Percentiles rank a stretch among this genome's conserved stretches.
phyloP scores from a whole-genome alignment of 1,139 yeast genomes.

The Candida sp. region DNA sequence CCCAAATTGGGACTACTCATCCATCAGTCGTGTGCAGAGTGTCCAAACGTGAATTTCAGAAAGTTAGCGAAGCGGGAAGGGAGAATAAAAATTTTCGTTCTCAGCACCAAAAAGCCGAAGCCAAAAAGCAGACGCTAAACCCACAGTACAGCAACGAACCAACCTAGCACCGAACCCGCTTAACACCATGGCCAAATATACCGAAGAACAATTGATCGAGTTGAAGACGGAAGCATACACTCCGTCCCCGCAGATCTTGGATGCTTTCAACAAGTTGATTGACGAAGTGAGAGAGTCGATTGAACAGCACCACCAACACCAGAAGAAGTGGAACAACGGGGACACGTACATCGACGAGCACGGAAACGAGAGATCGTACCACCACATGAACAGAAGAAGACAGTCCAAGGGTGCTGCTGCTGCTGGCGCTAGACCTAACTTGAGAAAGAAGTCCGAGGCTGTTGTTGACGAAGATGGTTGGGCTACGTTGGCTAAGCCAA shows the following conservation, averaged over 20 bases:
- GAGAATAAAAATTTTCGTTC: background rate
- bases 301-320: slow-evolving; percentile 32
- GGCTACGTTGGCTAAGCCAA: slow-evolving; percentile 60
- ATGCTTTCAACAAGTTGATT: slow-evolving; percentile 66
- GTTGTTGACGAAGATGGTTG: slow-evolving; percentile 79
- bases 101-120: no score
- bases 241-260: slow-evolving; percentile 66
- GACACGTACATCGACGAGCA: slow-evolving; percentile 53
- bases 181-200: slow-evolving; percentile 58
- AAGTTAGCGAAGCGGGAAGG: slow-evolving; percentile 1
- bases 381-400: slow-evolving; percentile 61
- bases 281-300: slow-evolving; percentile 57
- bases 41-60: background rate
- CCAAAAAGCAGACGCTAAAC: no score
- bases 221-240: slow-evolving; percentile 59
- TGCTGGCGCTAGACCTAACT: slow-evolving; percentile 50
- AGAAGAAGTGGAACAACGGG: slow-evolving; percentile 43
- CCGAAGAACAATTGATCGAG: slow-evolving; percentile 69
- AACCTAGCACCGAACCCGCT: background rate
- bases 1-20: background rate
- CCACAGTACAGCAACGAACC: background rate
- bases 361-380: slow-evolving; percentile 54
- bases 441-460: slow-evolving; percentile 62
- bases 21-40: background rate
- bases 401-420: slow-evolving; percentile 48